A percentile compares a stretch with the other conserved stretches of the same genome.
Evolutionary conservation across 306 rosid genomes (phyloP).

Genomic region (Inga laurina): DNA sequence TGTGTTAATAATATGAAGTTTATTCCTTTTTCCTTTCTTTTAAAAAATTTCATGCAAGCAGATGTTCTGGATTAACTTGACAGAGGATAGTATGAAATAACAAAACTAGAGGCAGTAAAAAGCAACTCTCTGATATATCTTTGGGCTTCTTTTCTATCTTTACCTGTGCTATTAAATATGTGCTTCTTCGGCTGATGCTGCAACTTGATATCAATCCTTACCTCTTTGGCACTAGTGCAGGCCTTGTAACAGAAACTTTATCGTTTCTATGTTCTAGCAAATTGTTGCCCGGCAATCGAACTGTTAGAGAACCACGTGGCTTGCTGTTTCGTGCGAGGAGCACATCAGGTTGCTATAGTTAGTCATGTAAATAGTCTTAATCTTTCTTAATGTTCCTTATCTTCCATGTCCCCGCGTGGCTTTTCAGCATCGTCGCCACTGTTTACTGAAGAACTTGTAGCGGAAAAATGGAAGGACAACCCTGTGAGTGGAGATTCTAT

Average conservation of each 20-base stretch:
- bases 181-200: conserved; percentile 13
- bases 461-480: conserved; percentile 41
- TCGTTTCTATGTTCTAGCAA: conserved; percentile 34
- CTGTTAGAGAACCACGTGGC: conserved; percentile 21
- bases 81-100: neutral
- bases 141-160: neutral
- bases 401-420: conserved; percentile 25
- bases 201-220: conserved; percentile 6
- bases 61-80: neutral
- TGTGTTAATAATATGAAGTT: neutral
- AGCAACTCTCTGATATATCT: neutral
- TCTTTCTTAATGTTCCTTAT: neutral
- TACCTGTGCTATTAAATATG: neutral
- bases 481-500: conserved; percentile 74
- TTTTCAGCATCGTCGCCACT: conserved; percentile 64
- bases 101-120: neutral
- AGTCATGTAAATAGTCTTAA: conserved; percentile 31
- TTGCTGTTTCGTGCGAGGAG: conserved; percentile 40
- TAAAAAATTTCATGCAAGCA: neutral
- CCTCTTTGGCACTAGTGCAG: conserved; percentile 33
- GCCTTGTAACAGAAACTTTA: conserved; percentile 35
- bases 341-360: conserved; percentile 46
- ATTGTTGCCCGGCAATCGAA: conserved; percentile 22
- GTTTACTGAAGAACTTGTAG: conserved; percentile 41
- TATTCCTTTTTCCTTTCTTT: conserved; percentile 28